Evolutionary conservation across 73 alveolate genomes (phyloP), one percentile per base, ranked within the genome.

Genomic region (Diophrys appendiculata): DNA sequence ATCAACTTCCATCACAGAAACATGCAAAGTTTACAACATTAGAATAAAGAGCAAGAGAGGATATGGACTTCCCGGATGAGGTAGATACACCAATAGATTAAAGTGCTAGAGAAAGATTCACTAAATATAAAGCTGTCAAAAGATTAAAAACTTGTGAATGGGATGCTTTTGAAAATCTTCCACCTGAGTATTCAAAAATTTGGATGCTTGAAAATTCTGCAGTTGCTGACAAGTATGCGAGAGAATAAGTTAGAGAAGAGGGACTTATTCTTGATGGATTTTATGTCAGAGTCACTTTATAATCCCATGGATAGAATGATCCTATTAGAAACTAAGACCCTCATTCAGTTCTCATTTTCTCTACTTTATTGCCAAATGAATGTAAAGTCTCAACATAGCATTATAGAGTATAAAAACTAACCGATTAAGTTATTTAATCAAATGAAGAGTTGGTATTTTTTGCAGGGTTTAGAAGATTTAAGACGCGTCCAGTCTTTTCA

Each of bases 81-180:
- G 98, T 93, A 0, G 98, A 95, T 71, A 95, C 99, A 22, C 99
- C 99, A 28, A 60, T 77, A 24, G 97, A 95, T 78, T 74, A 82
- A 5, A 84, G 83, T 25, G 99, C 99, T 0, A 88, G 90, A 77
- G 96, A 83, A 43, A 83, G 97, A 69, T 95, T 95, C 83, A 80
- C 86, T 32, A 91, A 95, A 86, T 98, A 97, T 90, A 70, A 98
- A 52, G 99, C 99, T 8, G 87, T 98, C 53, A 98, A 97, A 67
- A 96, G 98, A 55, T 89, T 98, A 78, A 96, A 97, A 69, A 96
- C 98, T 60, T 95, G 99, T 33, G 88, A 93, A 30, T 98, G 99
- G 99, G 99, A 98, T 84, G 99, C 99, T 8, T 95, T 88, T 76
- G 99, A 93, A 72, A 95, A 96, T 74, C 94, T 98, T 8, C 99